Evolutionary conservation across 352 stramenopile species (phyloP).

Genomic region (Pythium aquatile): DNA sequence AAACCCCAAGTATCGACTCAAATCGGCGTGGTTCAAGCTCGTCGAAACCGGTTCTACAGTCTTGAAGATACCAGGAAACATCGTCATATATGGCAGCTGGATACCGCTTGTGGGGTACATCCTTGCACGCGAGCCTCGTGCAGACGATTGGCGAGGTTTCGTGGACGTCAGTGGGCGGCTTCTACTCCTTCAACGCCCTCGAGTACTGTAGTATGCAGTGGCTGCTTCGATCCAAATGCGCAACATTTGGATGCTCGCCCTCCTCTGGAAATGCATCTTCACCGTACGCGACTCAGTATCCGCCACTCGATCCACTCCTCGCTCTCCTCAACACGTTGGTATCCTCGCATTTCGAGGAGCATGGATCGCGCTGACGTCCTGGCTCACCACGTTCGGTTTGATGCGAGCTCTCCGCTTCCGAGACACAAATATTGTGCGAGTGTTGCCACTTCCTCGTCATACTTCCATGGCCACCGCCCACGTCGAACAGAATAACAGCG

Average conservation of each 20-base stretch:
- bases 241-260: conserved; percentile 29
- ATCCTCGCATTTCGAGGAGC: conserved; percentile 13
- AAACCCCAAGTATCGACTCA: too few relatives aligned
- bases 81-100: conserved; percentile 42
- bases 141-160: conserved; percentile 17
- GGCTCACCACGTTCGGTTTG: conserved; percentile 20
- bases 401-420: conserved; percentile 14
- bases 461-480: neutral
- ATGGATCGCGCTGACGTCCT: conserved; percentile 14
- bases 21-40: neutral
- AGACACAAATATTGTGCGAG: conserved; percentile 14
- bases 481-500: neutral
- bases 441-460: conserved; percentile 7
- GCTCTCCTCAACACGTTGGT: neutral
- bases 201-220: conserved; percentile 5
- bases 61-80: conserved; percentile 28
- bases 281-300: neutral
- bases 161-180: conserved; percentile 14
- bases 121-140: conserved; percentile 15
- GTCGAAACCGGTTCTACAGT: conserved; percentile 15
- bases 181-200: conserved; percentile 16
- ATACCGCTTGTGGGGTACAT: conserved; percentile 23
- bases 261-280: conserved; percentile 20
- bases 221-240: conserved; percentile 29
- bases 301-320: too few relatives aligned